phyloP scores from a whole-genome alignment of 179 eudicot species.

The Patellifolia procumbens region DNA sequence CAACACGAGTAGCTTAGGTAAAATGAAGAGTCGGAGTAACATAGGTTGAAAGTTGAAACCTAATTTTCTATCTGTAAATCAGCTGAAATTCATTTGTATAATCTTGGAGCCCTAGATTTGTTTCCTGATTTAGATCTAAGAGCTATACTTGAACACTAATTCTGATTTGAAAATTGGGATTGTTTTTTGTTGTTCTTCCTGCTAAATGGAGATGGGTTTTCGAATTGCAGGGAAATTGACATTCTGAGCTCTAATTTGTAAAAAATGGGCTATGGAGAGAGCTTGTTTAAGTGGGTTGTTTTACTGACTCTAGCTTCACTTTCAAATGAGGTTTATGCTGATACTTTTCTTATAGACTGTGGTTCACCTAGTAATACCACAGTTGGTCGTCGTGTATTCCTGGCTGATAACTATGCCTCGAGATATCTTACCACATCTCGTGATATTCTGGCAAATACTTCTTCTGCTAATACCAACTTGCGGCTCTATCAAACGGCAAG shows the following conservation, averaged over 20 bases:
- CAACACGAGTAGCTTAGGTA: too few species aligned
- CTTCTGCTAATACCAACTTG: conserved; percentile 38
- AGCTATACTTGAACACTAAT: neutral
- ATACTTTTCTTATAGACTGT: conserved; percentile 58
- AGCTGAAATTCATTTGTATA: neutral
- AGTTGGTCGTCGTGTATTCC: conserved; percentile 53
- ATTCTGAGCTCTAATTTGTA: neutral
- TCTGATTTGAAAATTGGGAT: neutral
- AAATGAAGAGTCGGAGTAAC: too few species aligned
- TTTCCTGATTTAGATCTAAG: conserved; percentile 17
- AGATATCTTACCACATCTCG: conserved; percentile 58
- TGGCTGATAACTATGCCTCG: conserved; percentile 63
- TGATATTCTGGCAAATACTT: conserved; percentile 46
- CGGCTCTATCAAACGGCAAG: conserved; percentile 55
- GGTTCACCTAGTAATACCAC: conserved; percentile 64
- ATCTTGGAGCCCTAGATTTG: conserved; percentile 1
- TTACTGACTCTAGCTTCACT: conserved; percentile 37
- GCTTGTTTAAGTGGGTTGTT: conserved; percentile 35
- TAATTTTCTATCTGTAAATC: too few species aligned
- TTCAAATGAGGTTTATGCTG: conserved; percentile 47
- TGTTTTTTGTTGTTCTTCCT: neutral
- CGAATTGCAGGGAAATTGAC: conserved; percentile 1
- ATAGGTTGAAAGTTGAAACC: too few species aligned
- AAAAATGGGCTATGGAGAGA: conserved; percentile 40
- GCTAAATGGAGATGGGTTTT: neutral